Conservation (phyloP, 345 rosid species). For the Passiflora organensis region DNA sequence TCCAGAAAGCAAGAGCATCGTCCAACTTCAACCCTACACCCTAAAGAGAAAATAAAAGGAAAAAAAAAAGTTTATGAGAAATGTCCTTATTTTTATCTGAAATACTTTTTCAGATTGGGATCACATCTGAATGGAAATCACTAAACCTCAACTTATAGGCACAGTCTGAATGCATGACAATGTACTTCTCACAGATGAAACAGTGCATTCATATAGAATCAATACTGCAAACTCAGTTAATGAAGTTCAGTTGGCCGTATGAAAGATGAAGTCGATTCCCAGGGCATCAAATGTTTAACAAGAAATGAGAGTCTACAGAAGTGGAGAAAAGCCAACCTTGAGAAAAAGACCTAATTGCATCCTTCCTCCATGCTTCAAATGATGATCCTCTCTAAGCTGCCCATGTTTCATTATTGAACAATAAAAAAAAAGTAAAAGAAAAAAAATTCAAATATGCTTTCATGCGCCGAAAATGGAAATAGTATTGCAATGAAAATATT, state of each 20-base stretch:
- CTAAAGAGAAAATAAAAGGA: conserved; percentile 26
- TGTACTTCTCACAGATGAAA: background rate
- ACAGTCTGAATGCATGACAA: background rate
- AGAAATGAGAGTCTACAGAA: background rate
- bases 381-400: conserved; percentile 94
- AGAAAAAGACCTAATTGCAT: conserved; percentile 94
- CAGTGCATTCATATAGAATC: background rate
- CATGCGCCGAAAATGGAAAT: background rate
- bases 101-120: background rate
- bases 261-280: background rate
- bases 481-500: background rate
- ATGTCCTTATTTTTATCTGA: conserved; percentile 6
- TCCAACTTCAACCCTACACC: conserved; percentile 91
- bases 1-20: conserved; percentile 95
- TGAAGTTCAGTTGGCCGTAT: background rate
- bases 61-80: background rate
- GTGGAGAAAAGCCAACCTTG: conserved; percentile 48
- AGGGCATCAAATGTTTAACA: background rate
- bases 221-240: background rate
- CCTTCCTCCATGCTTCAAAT: conserved; percentile 93
- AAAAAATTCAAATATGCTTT: conserved; percentile 1
- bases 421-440: background rate
- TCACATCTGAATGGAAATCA: background rate
- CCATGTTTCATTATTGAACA: conserved; percentile 10
- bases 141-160: background rate